Conservation (phyloP, 768 basidiomycete species). For the Pleurotus platypus region DNA sequence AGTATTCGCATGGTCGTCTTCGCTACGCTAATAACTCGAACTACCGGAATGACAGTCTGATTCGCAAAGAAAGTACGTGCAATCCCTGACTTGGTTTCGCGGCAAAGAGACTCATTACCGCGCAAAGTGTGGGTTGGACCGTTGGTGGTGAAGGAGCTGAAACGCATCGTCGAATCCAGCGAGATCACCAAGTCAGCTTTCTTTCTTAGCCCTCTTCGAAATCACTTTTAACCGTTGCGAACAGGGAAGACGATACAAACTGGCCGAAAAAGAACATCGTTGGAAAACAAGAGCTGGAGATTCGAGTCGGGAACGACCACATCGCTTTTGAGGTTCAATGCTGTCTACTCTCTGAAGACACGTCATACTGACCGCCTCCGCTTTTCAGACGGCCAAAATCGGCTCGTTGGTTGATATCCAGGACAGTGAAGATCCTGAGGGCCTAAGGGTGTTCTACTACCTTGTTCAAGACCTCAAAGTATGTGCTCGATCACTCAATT, state of each 20-base stretch:
- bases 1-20: slow-evolving; percentile 94
- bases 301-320: slow-evolving; percentile 90
- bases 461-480: slow-evolving; percentile 97
- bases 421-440: slow-evolving; percentile 96
- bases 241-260: slow-evolving; percentile 94
- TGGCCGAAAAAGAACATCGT: slow-evolving; percentile 99
- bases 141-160: slow-evolving; percentile 89
- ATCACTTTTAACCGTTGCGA: not conserved
- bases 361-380: not conserved
- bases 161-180: slow-evolving; percentile 87
- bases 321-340: slow-evolving; percentile 88
- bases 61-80: slow-evolving; percentile 94
- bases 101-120: not conserved
- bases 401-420: slow-evolving; percentile 96
- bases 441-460: slow-evolving; percentile 97
- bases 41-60: slow-evolving; percentile 95
- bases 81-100: not conserved
- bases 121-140: slow-evolving; percentile 89
- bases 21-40: slow-evolving; percentile 99
- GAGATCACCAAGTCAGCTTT: slow-evolving; percentile 86
- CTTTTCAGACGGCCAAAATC: slow-evolving; percentile 88
- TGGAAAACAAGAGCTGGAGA: slow-evolving; percentile 97
- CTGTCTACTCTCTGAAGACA: not conserved
- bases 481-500: slow-evolving; percentile 14
- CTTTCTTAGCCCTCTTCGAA: not conserved